Percentiles rank a stretch among this genome's conserved stretches.
Conservation (phyloP, 2,329 filamentous ascomycete species). For the Colletotrichum gigasporum region DNA sequence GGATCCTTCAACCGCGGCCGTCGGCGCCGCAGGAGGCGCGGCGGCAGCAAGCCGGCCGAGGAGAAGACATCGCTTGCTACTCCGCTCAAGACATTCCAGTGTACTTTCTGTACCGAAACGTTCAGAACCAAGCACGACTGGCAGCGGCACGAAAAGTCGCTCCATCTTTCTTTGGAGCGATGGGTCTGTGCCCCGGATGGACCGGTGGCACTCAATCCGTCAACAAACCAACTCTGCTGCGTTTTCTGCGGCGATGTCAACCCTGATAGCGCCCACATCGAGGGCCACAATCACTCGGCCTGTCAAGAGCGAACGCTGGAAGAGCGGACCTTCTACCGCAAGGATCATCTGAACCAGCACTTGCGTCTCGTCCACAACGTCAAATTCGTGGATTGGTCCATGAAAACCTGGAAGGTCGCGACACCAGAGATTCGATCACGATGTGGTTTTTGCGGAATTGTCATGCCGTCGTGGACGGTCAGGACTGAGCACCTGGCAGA, state of each 20-base stretch:
- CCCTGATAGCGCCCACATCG: slow-evolving; percentile 64
- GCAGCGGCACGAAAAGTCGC: slow-evolving; percentile 76
- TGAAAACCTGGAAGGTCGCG: slow-evolving; percentile 69
- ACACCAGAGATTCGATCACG: slow-evolving; percentile 70
- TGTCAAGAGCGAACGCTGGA: slow-evolving; percentile 72
- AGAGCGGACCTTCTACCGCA: slow-evolving; percentile 73
- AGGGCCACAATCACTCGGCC: slow-evolving; percentile 67
- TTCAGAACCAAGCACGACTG: slow-evolving; percentile 76
- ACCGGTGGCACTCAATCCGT: slow-evolving; percentile 63
- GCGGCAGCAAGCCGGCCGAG: slow-evolving; percentile 47
- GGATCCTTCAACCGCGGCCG: slow-evolving; percentile 55
- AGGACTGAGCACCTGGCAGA: slow-evolving; percentile 72
- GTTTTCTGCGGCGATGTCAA: slow-evolving; percentile 68
- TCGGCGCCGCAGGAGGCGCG: slow-evolving; percentile 59
- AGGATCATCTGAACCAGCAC: slow-evolving; percentile 74
- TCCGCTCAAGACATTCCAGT: slow-evolving; percentile 69
- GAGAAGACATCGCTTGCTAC: slow-evolving; percentile 47
- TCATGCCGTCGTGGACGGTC: slow-evolving; percentile 69
- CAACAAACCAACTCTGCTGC: slow-evolving; percentile 66
- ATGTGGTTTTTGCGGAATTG: slow-evolving; percentile 72
- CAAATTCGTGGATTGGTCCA: slow-evolving; percentile 72
- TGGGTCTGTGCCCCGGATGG: slow-evolving; percentile 73
- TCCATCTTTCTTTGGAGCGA: slow-evolving; percentile 70
- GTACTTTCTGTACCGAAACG: slow-evolving; percentile 75
- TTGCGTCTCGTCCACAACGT: slow-evolving; percentile 69